Evolutionary conservation across 129 eudicot species (phyloP), one percentile per base, ranked within the genome.

Genomic region (Calendula officinalis): DNA sequence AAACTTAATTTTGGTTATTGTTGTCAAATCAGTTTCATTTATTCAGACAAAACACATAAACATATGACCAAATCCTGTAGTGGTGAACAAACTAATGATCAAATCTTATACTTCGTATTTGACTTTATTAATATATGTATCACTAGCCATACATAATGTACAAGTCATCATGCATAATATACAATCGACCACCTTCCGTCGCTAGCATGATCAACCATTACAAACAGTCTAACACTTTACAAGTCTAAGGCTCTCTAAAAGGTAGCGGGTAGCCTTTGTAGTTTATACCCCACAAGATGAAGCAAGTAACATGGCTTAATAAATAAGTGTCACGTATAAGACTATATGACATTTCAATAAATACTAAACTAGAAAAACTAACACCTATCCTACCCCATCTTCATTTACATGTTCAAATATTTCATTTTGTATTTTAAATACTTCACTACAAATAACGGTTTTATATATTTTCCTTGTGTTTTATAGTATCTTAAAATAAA

Each of bases 281-380:
- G 13, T 12, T 7, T 8, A 8, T 40, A 39, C 68, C 69, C 76
- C 68, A 70, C 68, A 60, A 39, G 35, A 60, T 51, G 62, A 62
- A 53, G 53, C 62, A 71, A 41, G 69, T 60, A 62, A 60, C 75
- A 50, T 60, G 68, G 68, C 60, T 49, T 70, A 60, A 60, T 60
- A 61, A 49, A 60, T 62, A 34, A 12, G 48, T 1, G 54, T 61
- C 41, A 71, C 41, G 38, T 55, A 55, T 38, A 53, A 49, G 45
- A 36, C 3, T 35, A 12, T 37, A 39, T 56, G 60, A 56, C 66
- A 70, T 11, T 42, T 41, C 62, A 71, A 58, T 67, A 34, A 41
- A 60, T 62, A 60, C 60, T 8, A 36, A 69, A 70, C 67, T 59
- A 47, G 60, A 60, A 47, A 48, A 70, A 38, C 68, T 46, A 69